These are phyloP conservation scores for Kernera saxatilis DNA, from an alignment of 345 rosid species.

Conservation along the genomic window DNA sequence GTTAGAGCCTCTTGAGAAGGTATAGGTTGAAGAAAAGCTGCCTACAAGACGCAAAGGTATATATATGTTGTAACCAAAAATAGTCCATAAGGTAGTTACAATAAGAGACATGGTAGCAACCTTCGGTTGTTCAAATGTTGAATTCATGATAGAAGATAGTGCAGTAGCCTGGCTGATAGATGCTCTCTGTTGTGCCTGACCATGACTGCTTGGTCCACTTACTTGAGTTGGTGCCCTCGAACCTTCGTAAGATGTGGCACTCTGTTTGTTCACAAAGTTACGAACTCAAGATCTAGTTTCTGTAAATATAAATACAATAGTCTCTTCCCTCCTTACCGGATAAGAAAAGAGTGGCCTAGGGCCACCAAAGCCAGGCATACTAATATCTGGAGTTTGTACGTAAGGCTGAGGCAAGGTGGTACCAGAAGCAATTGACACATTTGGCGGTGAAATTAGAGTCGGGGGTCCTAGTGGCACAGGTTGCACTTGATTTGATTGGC, in stretches of 20 bases:
- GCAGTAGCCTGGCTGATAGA: constrained; percentile 40
- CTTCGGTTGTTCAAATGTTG: constrained; percentile 43
- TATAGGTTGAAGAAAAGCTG: constrained; percentile 26
- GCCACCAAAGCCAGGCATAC: constrained; percentile 49
- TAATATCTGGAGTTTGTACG: constrained; percentile 45
- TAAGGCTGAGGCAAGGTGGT: constrained; percentile 47
- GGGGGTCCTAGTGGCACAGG: constrained; percentile 48
- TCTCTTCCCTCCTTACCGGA: constrained; percentile 46
- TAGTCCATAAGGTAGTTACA: constrained; percentile 1
- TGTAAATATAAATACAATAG: constrained; percentile 9
- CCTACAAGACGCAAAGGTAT: constrained; percentile 16
- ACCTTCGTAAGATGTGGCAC: constrained; percentile 52
- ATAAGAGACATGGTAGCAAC: constrained; percentile 13
- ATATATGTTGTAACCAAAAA: constrained; percentile 4
- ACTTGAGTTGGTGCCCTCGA: constrained; percentile 50
- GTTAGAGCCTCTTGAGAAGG: constrained; percentile 38
- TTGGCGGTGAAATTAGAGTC: constrained; percentile 46
- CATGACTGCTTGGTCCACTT: constrained; percentile 41
- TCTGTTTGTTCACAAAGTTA: constrained; percentile 42
- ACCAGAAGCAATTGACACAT: constrained; percentile 44
- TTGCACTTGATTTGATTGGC: constrained; percentile 49
- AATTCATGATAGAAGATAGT: constrained; percentile 37
- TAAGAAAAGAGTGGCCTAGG: constrained; percentile 54
- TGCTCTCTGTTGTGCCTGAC: constrained; percentile 45
- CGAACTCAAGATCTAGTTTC: background rate